Conservation (phyloP, 768 basidiomycete species). For the Podaxis sp. region DNA sequence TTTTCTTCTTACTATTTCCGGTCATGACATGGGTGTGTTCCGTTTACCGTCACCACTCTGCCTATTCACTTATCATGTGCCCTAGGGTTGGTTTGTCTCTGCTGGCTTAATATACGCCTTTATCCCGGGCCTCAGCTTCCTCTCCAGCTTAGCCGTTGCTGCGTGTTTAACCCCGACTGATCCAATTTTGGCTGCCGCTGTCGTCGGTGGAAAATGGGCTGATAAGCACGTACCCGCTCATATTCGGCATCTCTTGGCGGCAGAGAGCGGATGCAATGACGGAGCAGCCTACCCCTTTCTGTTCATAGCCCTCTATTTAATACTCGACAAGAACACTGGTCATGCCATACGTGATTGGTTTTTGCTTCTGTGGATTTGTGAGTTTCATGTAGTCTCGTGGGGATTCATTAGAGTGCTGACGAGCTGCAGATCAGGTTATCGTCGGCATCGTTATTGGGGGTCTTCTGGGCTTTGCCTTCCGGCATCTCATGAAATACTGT, state of each 20-base stretch:
- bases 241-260: conserved; percentile 61
- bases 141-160: conserved; percentile 86
- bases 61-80: conserved; percentile 15
- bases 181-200: conserved; percentile 90
- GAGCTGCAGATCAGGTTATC: conserved; percentile 66
- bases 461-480: conserved; percentile 72
- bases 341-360: conserved; percentile 87
- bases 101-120: conserved; percentile 90
- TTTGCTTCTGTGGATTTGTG: conserved; percentile 82
- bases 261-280: conserved; percentile 93
- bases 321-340: conserved; percentile 62
- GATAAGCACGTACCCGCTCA: conserved; percentile 95
- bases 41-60: conserved; percentile 7
- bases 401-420: conserved; percentile 17
- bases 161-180: conserved; percentile 95
- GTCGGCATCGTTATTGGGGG: conserved; percentile 77
- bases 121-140: conserved; percentile 86
- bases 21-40: conserved; percentile 80
- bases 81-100: conserved; percentile 91
- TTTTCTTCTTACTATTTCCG: conserved; percentile 80
- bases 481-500: conserved; percentile 93
- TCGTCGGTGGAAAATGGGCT: conserved; percentile 94
- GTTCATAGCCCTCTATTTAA: conserved; percentile 85
- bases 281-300: conserved; percentile 97
- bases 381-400: conserved; percentile 29